Conservation (phyloP, 441 rosid genomes). For the Kokia cookei region DNA sequence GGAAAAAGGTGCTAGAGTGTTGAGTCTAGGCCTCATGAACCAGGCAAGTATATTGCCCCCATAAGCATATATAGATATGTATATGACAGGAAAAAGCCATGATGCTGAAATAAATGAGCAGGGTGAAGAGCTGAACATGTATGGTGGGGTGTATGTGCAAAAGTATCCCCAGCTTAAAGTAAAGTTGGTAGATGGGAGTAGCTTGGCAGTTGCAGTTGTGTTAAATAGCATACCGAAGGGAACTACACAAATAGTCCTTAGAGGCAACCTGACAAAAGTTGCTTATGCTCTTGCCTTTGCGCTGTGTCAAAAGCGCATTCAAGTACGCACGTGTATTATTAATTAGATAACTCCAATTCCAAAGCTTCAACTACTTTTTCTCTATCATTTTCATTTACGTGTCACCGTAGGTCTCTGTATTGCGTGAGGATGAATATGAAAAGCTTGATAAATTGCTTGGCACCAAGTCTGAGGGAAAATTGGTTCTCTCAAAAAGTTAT, state of each 20-base stretch:
- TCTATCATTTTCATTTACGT: background rate
- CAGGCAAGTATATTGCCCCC: constrained; percentile 31
- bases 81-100: background rate
- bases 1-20: constrained; percentile 49
- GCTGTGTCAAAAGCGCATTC: constrained; percentile 35
- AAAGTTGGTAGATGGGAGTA: background rate
- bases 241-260: background rate
- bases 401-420: background rate
- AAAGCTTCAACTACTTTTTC: background rate
- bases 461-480: background rate
- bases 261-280: background rate
- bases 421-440: background rate
- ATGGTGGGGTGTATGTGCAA: background rate
- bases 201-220: background rate
- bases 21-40: constrained; percentile 68
- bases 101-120: background rate
- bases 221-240: background rate
- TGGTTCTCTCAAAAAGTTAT: constrained; percentile 3
- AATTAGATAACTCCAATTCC: background rate
- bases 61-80: too few species aligned
- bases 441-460: background rate
- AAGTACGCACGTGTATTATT: constrained; percentile 13
- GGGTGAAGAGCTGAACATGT: background rate
- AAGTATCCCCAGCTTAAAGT: background rate
- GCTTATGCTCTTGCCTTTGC: constrained; percentile 15